Evolutionary conservation across 768 basidiomycete species (phyloP), one percentile per base, ranked within the genome.

Genomic region (Termitomyces sp.): DNA sequence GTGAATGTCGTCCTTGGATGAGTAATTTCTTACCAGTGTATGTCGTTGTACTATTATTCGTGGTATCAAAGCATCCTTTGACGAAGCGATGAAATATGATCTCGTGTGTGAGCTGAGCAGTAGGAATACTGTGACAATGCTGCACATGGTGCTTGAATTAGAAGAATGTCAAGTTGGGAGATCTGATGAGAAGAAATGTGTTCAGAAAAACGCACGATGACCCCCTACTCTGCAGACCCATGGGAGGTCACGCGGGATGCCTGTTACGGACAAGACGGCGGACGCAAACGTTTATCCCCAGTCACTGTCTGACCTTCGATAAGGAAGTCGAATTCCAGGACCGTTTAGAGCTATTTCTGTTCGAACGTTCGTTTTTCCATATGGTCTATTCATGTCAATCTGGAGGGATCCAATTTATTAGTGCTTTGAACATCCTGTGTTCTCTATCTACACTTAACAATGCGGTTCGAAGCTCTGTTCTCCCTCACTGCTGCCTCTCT

Each of bases 351-450:
- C 31, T 38, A n/a, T 54, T 46, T 19, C 38, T 5, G 8, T 37
- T 40, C 43, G 44, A 57, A 57, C 56, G 56, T 52, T 51, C 43
- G 35, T 21, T 11, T 31, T 16, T 8, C 56, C 56, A 57, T 52
- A 52, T 57, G 56, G 43, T 49, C 19, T 21, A 14, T n/a, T 38
- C 21, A 3, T 10, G 14, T 19, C 32, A 34, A 45, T 35, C 48
- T 35, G 19, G 11, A 10, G 16, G n/a, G n/a, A 31, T 31, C 37
- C 16, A 5, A 29, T 29, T 40, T 38, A 40, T n/a, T 2, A 19
- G 10, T 7, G 10, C 50, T 40, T 41, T 16, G 40, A 12, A 52
- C 10, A 6, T 41, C 23, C n/a, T 16, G 25, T 31, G 11, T 16
- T 8, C n/a, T 40, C 21, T 25, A 27, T 21, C 42, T 19, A 19